These are phyloP conservation scores for Blepharisma japonicum DNA, from an alignment of 73 alveolate species.

Conservation along the genomic window DNA sequence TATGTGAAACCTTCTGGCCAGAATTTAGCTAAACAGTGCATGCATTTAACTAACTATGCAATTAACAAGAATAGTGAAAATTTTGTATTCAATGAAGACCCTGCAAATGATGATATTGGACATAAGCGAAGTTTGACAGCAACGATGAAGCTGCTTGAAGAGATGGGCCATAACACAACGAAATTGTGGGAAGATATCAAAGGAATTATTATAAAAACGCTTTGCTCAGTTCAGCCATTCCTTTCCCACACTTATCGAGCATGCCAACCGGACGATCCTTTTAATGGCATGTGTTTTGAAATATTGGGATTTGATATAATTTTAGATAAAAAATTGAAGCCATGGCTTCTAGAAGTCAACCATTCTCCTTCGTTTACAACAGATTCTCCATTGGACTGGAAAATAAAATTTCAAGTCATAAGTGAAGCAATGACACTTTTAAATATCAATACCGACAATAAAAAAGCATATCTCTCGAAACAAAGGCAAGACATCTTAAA, in stretches of 20 bases:
- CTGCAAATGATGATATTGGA: conserved; percentile 49
- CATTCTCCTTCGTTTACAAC: conserved; percentile 73
- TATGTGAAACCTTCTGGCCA: conserved; percentile 49
- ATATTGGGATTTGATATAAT: conserved; percentile 72
- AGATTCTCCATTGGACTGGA: conserved; percentile 71
- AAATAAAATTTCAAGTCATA: conserved; percentile 54
- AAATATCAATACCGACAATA: conserved; percentile 52
- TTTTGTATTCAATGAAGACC: conserved; percentile 50
- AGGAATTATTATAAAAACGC: conserved; percentile 60
- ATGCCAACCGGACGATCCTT: conserved; percentile 60
- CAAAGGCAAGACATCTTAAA: conserved; percentile 40
- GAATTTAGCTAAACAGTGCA: conserved; percentile 43
- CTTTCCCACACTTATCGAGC: conserved; percentile 58
- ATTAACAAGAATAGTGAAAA: conserved; percentile 46
- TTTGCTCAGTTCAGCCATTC: conserved; percentile 56
- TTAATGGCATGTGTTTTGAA: conserved; percentile 65
- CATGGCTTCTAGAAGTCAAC: conserved; percentile 73
- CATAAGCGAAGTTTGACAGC: conserved; percentile 56
- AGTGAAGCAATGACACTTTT: conserved; percentile 51
- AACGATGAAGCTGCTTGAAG: conserved; percentile 36
- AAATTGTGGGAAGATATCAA: conserved; percentile 52
- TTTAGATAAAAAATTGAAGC: conserved; percentile 54
- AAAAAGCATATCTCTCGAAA: conserved; percentile 46
- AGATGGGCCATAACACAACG: conserved; percentile 47
- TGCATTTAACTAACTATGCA: conserved; percentile 65